Conservation (phyloP, 2,329 filamentous ascomycete genomes). For the Fusarium cyanostomum region DNA sequence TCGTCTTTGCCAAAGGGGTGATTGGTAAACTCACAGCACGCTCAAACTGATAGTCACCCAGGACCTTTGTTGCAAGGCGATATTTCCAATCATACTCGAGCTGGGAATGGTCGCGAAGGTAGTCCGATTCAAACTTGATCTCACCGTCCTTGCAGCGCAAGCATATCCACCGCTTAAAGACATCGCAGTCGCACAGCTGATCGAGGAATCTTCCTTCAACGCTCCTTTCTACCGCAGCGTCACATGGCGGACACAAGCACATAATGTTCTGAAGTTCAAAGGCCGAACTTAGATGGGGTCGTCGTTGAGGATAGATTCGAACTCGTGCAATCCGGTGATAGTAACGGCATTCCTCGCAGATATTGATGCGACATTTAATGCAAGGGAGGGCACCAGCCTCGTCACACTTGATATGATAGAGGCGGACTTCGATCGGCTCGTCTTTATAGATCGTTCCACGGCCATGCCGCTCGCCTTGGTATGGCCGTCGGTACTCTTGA, state of each 20-base stretch:
- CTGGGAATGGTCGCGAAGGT: neutral
- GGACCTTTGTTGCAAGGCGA: slow-evolving; percentile 7
- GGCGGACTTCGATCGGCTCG: slow-evolving; percentile 19
- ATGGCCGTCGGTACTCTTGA: slow-evolving; percentile 9
- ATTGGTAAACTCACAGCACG: neutral
- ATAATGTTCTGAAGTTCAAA: slow-evolving; percentile 6
- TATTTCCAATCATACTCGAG: slow-evolving; percentile 6
- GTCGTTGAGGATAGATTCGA: neutral
- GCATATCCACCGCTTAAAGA: slow-evolving; percentile 25
- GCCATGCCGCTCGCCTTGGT: neutral
- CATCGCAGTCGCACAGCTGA: slow-evolving; percentile 27
- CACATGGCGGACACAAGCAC: slow-evolving; percentile 24
- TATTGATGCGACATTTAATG: slow-evolving; percentile 26
- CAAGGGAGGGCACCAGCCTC: slow-evolving; percentile 21
- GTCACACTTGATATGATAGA: slow-evolving; percentile 25
- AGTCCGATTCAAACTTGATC: neutral
- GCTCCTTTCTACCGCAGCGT: slow-evolving; percentile 2
- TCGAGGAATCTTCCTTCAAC: neutral
- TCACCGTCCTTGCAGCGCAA: neutral
- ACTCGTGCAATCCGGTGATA: slow-evolving; percentile 13
- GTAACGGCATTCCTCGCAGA: slow-evolving; percentile 33
- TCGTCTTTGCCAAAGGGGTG: neutral
- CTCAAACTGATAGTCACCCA: neutral
- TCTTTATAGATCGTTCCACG: neutral
- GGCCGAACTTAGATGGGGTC: slow-evolving; percentile 12